Evolutionary conservation across 2,329 filamentous ascomycete genomes (phyloP).

Genomic region (Botrytis byssoidea): DNA sequence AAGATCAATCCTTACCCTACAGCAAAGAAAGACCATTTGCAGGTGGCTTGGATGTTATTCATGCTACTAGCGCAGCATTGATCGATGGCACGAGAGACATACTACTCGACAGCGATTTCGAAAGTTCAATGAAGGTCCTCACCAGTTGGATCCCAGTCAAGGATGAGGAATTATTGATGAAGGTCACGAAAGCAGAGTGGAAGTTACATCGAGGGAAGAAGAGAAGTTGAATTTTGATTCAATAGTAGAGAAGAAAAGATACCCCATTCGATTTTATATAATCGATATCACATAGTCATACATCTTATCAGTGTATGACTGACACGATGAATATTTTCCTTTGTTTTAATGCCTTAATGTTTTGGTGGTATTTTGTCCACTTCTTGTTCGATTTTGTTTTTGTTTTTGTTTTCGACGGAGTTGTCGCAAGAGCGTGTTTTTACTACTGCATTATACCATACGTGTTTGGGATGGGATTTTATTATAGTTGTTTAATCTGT

Average conservation of each 20-base stretch:
- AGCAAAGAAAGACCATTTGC: constrained; percentile 46
- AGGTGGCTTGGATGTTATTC: constrained; percentile 78
- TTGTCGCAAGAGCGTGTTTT: background rate
- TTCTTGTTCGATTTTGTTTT: background rate
- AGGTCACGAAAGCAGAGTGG: constrained; percentile 83
- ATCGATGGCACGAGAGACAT: constrained; percentile 89
- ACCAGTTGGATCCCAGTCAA: constrained; percentile 93
- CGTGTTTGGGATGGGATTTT: background rate
- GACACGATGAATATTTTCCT: constrained; percentile 9
- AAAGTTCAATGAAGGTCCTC: constrained; percentile 95
- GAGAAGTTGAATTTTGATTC: constrained; percentile 13
- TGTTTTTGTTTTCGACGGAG: background rate
- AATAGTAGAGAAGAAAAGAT: background rate
- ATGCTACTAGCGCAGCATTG: constrained; percentile 84
- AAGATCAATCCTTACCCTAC: constrained; percentile 44
- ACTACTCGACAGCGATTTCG: constrained; percentile 89
- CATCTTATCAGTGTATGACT: background rate
- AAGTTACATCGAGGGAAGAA: constrained; percentile 58
- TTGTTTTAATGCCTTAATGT: constrained; percentile 15
- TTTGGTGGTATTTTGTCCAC: background rate
- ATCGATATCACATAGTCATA: background rate
- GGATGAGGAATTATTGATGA: constrained; percentile 92
- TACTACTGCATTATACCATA: constrained; percentile 22
- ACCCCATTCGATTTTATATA: background rate
- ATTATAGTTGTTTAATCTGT: constrained; percentile 3